Evolutionary conservation across 495 filamentous ascomycete genomes (phyloP).

Genomic region (Parathielavia hyrcaniae): DNA sequence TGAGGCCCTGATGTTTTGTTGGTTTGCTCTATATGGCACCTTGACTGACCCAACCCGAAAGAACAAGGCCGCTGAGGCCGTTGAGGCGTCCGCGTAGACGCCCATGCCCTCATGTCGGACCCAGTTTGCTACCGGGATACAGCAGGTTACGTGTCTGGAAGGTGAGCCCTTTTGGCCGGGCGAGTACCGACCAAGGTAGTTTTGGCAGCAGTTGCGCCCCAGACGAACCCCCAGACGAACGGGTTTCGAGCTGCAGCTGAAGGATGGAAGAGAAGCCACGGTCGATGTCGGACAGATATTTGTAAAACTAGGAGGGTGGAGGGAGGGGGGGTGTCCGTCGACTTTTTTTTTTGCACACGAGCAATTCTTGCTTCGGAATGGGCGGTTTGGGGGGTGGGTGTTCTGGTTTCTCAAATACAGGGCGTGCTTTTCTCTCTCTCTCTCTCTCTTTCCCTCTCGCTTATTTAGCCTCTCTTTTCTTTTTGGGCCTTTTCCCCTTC

Average conservation of each 20-base stretch:
- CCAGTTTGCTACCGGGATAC: neutral
- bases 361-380: conserved; percentile 5
- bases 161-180: neutral
- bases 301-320: conserved; percentile 27
- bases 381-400: conserved; percentile 15
- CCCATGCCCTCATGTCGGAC: neutral
- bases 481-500: neutral
- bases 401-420: conserved; percentile 21
- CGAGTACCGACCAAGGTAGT: neutral
- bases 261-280: neutral
- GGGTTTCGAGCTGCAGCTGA: neutral
- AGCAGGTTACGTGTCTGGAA: neutral
- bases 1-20: conserved; percentile 9
- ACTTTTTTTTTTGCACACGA: conserved; percentile 7
- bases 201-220: no score
- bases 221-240: no score
- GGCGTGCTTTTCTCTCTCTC: conserved; percentile 7
- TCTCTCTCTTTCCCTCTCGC: neutral
- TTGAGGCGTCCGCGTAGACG: conserved; percentile 26
- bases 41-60: neutral
- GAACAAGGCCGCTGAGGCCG: conserved; percentile 25
- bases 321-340: neutral
- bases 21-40: neutral
- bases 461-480: neutral
- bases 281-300: neutral